A percentile compares a stretch with the other conserved stretches of the same genome.
Conservation (phyloP, 2,329 filamentous ascomycete species). For the Sclerotinia subarctica region DNA sequence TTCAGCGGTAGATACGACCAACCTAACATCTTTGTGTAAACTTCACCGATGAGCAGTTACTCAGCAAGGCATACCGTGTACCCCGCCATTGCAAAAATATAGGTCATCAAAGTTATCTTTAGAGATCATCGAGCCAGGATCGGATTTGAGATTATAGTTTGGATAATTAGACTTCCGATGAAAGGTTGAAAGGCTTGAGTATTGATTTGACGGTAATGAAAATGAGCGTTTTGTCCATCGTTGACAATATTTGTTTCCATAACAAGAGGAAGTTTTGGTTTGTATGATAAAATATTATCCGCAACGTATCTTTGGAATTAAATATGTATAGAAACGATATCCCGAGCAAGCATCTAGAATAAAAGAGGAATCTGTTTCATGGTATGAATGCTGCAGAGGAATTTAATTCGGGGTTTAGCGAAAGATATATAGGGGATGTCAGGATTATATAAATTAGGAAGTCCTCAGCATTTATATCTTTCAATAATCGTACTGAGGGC, state of each 20-base stretch:
- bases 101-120: neutral
- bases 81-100: neutral
- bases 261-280: too few species aligned
- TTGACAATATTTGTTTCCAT: neutral
- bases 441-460: too few species aligned
- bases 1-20: neutral
- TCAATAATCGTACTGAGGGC: neutral
- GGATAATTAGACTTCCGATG: neutral
- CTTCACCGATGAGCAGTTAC: neutral
- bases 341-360: too few species aligned
- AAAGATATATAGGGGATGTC: too few species aligned
- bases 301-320: too few species aligned
- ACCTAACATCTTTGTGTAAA: neutral
- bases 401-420: too few species aligned
- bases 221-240: slow-evolving; percentile 1
- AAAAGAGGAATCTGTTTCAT: too few species aligned
- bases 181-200: neutral
- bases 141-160: neutral
- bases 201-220: neutral
- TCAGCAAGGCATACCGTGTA: neutral
- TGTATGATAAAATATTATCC: too few species aligned
- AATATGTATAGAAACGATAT: too few species aligned
- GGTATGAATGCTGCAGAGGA: too few species aligned
- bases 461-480: too few species aligned
- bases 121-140: neutral